Base-by-base conservation (phyloP, 805 yeast genomes). In the Yarrowia deformans region DNA sequence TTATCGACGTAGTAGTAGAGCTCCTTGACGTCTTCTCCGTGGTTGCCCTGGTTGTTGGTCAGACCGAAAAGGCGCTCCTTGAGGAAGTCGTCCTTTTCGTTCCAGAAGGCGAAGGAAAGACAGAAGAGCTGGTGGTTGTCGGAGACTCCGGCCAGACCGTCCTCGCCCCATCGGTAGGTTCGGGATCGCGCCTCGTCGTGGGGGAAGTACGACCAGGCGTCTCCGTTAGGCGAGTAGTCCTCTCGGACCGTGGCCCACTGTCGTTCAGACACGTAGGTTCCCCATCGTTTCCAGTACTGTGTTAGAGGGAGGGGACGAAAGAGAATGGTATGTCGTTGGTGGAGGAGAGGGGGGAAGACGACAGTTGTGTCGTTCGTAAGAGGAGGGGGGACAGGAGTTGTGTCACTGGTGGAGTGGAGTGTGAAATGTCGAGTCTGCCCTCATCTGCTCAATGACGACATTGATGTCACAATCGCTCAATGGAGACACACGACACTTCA, bases 121-220 rank as follows among this genome's bases (percentile, higher is more conserved):
- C 94, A 89, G 40, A 91, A 81, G 72, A 85, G 78, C 76, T 91
- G 97, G 75, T 90, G 92, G 71, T 90, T 86, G 77, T 93, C 98
- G 71, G 90, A 85, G 23, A 91, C 89, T 63, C 98, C 98, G 12
- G 94, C 96, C 73, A 93, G 81, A 1, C 98, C 98, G 77, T 93
- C 97, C 78, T 93, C 98, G 50, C 97, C 97, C 98, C 98, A 93
- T 54, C 98, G 83, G 77, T 90, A 93, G 14, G 91, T 86, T 72
- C 98, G 82, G 29, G 93, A 85, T 70, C 87, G 83, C 1, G 96
- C 89, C 71, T 91, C 92, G 70, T 91, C 96, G 77, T 91, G 92
- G 8, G 96, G 91, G 79, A 93, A 93, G 73, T 87, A 86, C 46
- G 87, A 83, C 98, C 98, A 93, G 3, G 97, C 97, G 73, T 92